phyloP scores from a whole-genome alignment of 2,329 filamentous ascomycete genomes.

The Colletotrichum godetiae region DNA sequence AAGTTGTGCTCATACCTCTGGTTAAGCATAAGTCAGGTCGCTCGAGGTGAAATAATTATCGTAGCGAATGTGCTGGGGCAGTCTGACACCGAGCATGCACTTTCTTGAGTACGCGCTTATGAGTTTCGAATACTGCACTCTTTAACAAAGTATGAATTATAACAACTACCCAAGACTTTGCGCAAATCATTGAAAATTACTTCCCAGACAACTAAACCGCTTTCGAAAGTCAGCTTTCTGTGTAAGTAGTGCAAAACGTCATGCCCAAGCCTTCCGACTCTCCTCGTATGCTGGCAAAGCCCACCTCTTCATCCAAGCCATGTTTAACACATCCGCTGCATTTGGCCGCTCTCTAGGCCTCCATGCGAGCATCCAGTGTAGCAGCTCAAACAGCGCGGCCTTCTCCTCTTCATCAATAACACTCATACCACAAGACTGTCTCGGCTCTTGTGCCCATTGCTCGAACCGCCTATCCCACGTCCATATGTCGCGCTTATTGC shows the following conservation, averaged over 20 bases:
- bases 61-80: no score
- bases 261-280: neutral
- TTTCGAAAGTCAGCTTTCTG: no score
- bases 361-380: constrained; percentile 38
- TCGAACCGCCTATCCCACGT: constrained; percentile 36
- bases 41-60: no score
- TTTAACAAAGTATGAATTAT: no score
- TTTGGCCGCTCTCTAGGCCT: constrained; percentile 33
- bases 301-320: constrained; percentile 35
- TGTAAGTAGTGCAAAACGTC: neutral
- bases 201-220: no score
- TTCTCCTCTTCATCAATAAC: constrained; percentile 31
- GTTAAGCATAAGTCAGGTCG: no score
- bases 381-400: constrained; percentile 38
- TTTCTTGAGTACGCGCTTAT: no score
- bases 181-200: no score
- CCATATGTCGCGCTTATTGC: constrained; percentile 31
- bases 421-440: constrained; percentile 23
- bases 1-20: no score
- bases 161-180: no score
- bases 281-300: constrained; percentile 36
- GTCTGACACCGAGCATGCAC: no score
- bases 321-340: constrained; percentile 21
- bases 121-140: no score
- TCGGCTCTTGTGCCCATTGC: constrained; percentile 36